A percentile compares a stretch with the other conserved stretches of the same genome.
These are phyloP conservation scores for Leishmania tropica DNA, from an alignment of 208 protist species.

Conservation along the genomic window DNA sequence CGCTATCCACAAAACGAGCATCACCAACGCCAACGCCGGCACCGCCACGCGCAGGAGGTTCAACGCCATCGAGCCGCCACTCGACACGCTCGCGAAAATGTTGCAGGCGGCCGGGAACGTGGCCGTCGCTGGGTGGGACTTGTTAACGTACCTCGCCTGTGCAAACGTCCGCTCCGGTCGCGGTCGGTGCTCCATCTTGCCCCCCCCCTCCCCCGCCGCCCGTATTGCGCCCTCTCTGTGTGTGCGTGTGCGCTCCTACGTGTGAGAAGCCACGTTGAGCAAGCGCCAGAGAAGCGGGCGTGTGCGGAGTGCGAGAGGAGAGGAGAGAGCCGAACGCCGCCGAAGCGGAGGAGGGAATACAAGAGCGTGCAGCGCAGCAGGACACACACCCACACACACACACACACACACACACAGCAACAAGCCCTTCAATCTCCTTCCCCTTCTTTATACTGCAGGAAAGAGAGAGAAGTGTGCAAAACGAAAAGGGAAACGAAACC, in stretches of 20 bases:
- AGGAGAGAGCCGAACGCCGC: neutral
- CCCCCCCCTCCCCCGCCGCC: neutral
- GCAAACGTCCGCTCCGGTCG: slow-evolving; percentile 23
- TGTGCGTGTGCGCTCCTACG: neutral
- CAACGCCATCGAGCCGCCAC: slow-evolving; percentile 25
- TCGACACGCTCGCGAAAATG: slow-evolving; percentile 19
- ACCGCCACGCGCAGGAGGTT: slow-evolving; percentile 13
- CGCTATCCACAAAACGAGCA: slow-evolving; percentile 30
- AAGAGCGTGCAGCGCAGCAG: neutral
- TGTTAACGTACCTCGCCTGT: slow-evolving; percentile 27
- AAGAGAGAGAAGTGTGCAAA: neutral
- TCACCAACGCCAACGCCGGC: slow-evolving; percentile 26
- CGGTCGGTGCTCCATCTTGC: slow-evolving; percentile 21
- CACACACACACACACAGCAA: neutral
- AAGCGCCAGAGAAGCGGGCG: neutral
- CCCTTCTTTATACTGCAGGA: neutral
- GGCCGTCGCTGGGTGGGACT: slow-evolving; percentile 17
- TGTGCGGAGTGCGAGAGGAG: neutral
- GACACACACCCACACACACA: too few relatives aligned
- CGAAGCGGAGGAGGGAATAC: neutral
- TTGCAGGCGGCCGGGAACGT: slow-evolving; percentile 23
- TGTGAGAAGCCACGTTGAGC: neutral
- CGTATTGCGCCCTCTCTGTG: neutral
- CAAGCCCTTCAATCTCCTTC: neutral
- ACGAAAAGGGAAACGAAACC: neutral